Evolutionary conservation across 78 protist species (phyloP).

Genomic region (Tieghemostelium lacteum): DNA sequence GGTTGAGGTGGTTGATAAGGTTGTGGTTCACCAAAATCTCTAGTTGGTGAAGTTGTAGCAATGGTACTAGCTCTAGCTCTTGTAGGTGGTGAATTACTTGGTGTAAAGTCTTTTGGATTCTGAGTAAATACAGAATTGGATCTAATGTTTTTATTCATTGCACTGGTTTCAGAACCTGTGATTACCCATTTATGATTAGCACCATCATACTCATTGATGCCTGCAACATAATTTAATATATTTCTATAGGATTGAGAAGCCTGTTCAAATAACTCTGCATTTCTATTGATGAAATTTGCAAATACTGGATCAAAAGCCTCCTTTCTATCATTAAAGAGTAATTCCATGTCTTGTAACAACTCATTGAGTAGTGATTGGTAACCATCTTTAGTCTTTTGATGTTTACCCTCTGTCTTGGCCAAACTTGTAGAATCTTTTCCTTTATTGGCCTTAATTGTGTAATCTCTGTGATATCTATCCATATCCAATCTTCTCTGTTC

Average conservation of each 20-base stretch:
- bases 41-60: not conserved
- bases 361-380: constrained; percentile 54
- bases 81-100: not conserved
- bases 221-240: not conserved
- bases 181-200: constrained; percentile 43
- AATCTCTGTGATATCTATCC: constrained; percentile 74
- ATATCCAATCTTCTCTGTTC: constrained; percentile 64
- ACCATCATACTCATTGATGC: constrained; percentile 45
- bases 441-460: constrained; percentile 73
- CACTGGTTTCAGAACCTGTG: constrained; percentile 16
- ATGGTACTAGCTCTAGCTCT: not conserved
- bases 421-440: constrained; percentile 67
- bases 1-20: not conserved
- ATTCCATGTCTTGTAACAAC: constrained; percentile 43
- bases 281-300: constrained; percentile 48
- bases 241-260: not conserved
- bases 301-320: constrained; percentile 59
- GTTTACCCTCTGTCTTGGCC: constrained; percentile 58
- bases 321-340: constrained; percentile 56
- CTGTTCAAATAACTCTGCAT: constrained; percentile 15
- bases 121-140: constrained; percentile 40
- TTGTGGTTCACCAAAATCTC: constrained; percentile 2
- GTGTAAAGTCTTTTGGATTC: constrained; percentile 3
- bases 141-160: constrained; percentile 53
- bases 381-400: constrained; percentile 62